These are phyloP conservation scores for Lepidium africanum DNA, from an alignment of 345 rosid genomes.

Conservation along the genomic window DNA sequence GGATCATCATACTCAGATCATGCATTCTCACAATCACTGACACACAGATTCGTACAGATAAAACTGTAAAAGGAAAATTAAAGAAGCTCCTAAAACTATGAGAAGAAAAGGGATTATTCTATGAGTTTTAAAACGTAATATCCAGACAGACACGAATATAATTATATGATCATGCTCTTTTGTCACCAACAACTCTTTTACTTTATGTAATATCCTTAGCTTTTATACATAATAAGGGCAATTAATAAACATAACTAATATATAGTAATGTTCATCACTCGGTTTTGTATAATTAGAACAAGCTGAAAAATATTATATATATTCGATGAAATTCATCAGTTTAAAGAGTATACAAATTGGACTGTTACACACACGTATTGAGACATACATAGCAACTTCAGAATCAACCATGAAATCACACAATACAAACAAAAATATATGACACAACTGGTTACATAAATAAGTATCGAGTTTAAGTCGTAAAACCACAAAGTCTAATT, in stretches of 20 bases:
- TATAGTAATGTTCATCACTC: neutral
- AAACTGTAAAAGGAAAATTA: slow-evolving; percentile 17
- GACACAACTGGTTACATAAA: slow-evolving; percentile 1
- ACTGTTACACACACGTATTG: slow-evolving; percentile 7
- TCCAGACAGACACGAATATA: slow-evolving; percentile 6
- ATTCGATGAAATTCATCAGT: neutral
- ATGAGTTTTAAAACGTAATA: neutral
- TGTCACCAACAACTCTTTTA: slow-evolving; percentile 13
- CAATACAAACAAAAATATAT: slow-evolving; percentile 9
- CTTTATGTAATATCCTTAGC: slow-evolving; percentile 16
- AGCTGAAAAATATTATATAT: neutral
- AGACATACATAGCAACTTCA: neutral
- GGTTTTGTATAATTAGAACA: neutral
- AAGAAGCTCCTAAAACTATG: slow-evolving; percentile 25
- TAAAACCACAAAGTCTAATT: slow-evolving; percentile 2
- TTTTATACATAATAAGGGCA: neutral
- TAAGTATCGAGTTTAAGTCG: neutral
- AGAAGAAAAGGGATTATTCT: neutral
- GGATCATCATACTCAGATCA: neutral
- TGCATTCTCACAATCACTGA: slow-evolving; percentile 20
- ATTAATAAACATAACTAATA: neutral
- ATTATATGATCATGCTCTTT: slow-evolving; percentile 2
- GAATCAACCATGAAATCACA: slow-evolving; percentile 17
- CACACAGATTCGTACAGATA: slow-evolving; percentile 21
- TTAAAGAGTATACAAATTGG: neutral